Base-by-base conservation (phyloP, 2,329 filamentous ascomycete genomes). In the Diaporthe ilicicola region DNA sequence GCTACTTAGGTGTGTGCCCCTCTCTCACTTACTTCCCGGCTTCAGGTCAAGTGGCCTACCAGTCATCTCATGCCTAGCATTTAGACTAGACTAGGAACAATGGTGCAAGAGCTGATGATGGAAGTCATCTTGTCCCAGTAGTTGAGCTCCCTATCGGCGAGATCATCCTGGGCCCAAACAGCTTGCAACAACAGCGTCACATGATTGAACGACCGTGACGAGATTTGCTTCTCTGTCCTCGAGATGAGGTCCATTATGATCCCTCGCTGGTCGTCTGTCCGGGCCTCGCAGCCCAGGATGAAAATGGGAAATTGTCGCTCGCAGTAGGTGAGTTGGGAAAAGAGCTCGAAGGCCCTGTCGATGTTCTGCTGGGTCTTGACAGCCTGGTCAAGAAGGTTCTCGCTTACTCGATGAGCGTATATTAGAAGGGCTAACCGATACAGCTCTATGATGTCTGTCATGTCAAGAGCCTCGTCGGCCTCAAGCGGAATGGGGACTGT, bases 251-350 rank as follows among this genome's bases (percentile, higher is more conserved):
- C 56, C 42, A 62, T 24, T 19, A 62, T 48, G 3, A 19, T 37
- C 2, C 12, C 42, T 24, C 59, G 59, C 19, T 61, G 66, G 5
- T 61, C 66, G 27, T 68, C 66, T 13, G 66, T 68, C 17, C 53
- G 66, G 5, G 66, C 66, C 53, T 61, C 53, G 17, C 42, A 68
- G 34, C 66, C 53, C 24, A 68, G 15, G 4, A 68, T 37, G 39
- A 68, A 27, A 9, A 68, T 48, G n/a, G 66, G 66, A 46, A 68
- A 68, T 34, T 68, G 66, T 24, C 24, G 51, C 29, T 37, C 53
- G 66, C 66, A 68, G 39, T 51, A 46, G 5, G 15, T 29, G 6
- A 61, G 12, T n/a, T 24, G 22, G 37, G 29, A 48, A 48, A 68
- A 29, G 6, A 48, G 27, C 7, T 13, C n/a, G 29, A 62, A 62